These are phyloP conservation scores for Irineochytrium annulatum DNA, from an alignment of 192 early-diverging fungal species.

Conservation along the genomic window DNA sequence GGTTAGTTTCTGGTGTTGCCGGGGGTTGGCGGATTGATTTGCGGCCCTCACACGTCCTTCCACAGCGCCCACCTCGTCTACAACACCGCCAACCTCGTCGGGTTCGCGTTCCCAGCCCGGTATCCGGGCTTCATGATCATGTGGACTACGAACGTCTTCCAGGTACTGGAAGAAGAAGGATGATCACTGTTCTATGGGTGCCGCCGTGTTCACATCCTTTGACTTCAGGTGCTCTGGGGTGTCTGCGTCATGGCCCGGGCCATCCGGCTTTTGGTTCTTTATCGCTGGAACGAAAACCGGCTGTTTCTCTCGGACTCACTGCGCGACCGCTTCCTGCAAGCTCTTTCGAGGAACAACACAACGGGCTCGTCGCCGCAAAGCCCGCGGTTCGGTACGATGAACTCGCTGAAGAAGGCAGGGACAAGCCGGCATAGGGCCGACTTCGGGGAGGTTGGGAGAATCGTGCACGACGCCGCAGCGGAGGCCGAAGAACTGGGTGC, in stretches of 20 bases:
- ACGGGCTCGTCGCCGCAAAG: not conserved
- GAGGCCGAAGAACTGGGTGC: not conserved
- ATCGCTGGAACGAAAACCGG: not conserved
- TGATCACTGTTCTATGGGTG: too few species aligned
- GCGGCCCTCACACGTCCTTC: too few species aligned
- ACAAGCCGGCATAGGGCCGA: too few species aligned
- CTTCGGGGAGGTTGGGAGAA: not conserved
- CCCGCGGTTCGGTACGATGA: not conserved
- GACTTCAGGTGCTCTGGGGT: conserved; percentile 1
- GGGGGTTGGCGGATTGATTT: too few species aligned
- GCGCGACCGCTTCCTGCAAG: too few species aligned
- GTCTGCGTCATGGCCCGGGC: not conserved
- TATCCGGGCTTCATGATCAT: not conserved
- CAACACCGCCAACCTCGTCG: not conserved
- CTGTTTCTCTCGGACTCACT: not conserved
- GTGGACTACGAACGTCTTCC: not conserved
- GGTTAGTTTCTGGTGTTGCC: too few species aligned
- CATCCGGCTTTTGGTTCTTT: not conserved
- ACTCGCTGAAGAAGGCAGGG: not conserved
- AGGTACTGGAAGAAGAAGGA: too few species aligned
- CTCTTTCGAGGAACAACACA: not conserved
- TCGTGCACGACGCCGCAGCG: not conserved
- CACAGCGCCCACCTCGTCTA: not conserved
- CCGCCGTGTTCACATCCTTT: too few species aligned
- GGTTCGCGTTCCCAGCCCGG: not conserved